phyloP scores from a whole-genome alignment of 2,329 filamentous ascomycete species.

The Xylaria sp. region DNA sequence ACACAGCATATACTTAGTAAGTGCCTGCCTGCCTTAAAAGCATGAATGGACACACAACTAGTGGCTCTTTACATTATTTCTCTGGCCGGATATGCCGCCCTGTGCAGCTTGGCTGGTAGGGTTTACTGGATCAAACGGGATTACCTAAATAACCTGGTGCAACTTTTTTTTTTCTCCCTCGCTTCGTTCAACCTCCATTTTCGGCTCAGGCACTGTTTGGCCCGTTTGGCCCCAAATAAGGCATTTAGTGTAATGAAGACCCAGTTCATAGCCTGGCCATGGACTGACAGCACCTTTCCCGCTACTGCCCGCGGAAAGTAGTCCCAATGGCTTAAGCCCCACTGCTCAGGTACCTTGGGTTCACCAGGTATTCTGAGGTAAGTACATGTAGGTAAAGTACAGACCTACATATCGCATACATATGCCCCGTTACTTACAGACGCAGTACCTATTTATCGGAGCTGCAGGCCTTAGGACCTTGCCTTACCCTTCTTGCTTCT shows the following conservation, averaged over 20 bases:
- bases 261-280: not conserved
- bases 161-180: conserved; percentile 12
- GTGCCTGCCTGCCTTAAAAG: not conserved
- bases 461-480: no score
- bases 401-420: no score
- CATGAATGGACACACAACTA: not conserved
- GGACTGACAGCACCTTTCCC: not conserved
- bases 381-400: no score
- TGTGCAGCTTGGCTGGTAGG: conserved; percentile 11
- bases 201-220: conserved; percentile 15
- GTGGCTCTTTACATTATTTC: not conserved
- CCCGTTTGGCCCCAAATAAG: not conserved
- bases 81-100: conserved; percentile 21
- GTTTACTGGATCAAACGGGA: not conserved
- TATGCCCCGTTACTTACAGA: not conserved
- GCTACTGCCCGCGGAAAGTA: no score
- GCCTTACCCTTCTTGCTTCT: not conserved
- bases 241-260: conserved; percentile 19
- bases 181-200: not conserved
- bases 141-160: not conserved
- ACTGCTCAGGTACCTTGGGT: not conserved
- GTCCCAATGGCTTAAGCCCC: not conserved
- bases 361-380: not conserved
- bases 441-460: no score
- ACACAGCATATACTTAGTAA: no score